Base-by-base conservation (phyloP, 495 filamentous ascomycete genomes). In the Lindgomyces ingoldianus region DNA sequence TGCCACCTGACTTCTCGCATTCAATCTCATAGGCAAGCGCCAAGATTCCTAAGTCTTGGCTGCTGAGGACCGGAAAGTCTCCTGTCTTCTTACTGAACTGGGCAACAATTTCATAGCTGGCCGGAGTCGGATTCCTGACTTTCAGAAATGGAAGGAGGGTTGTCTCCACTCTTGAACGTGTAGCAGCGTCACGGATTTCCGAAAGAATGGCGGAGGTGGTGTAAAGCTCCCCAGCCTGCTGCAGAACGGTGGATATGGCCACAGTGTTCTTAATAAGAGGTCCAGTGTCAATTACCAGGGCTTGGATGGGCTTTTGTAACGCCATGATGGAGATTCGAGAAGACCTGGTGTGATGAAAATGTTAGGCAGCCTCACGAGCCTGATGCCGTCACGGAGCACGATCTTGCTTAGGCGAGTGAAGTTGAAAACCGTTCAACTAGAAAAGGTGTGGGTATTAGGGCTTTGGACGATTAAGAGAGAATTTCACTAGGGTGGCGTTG, bases 1-100 rank as follows among this genome's bases (percentile, higher is more conserved):
- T 86, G 4, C 91, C 92, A 21, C 85, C 84, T 72, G 93, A 93
- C 58, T 84, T 80, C 75, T 95, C 90, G 62, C 90, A 85, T 66
- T 96, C 91, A 14, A 98, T 69, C 71, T 98, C 94, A 71, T 96
- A 98, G 2, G 91, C 88, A 29, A 99, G 80, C 4, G 93, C 94
- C 67, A 98, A 79, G 33, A 98, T 80, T 63, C 93, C 86, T 46
- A 98, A 78, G 86, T 99, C 94, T 4, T 90, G 87, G 71, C 81
- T 85, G 74, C 91, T 96, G 44, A 99, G 77, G 3, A 96, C 91
- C 26, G 88, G 82, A 41, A 90, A 84, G 72, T 99, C 94, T 60
- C 94, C 94, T 1, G 94, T 98, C 75, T 86, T 91, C 44, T 87
- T 84, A 51, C 93, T 89, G 75, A 98, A 96, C 61, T 91, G 87